Evolutionary conservation across 805 yeast species (phyloP).

Genomic region (Candida methanosorbosa): DNA sequence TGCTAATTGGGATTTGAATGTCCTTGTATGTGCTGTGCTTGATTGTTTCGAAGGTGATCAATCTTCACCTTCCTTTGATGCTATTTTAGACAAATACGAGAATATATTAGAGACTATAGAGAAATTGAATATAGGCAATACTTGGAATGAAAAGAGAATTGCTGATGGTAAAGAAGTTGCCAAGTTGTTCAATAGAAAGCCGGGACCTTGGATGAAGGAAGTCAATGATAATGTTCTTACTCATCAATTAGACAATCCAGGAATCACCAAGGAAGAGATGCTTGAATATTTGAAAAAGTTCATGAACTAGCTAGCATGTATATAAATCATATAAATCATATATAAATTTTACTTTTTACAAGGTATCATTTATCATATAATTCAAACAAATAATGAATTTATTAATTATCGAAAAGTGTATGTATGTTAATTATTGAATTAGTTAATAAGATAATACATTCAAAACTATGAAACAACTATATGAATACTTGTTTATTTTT

Average conservation of each 20-base stretch:
- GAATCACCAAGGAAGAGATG: constrained; percentile 43
- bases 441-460: no score
- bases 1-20: constrained; percentile 38
- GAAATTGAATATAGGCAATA: constrained; percentile 28
- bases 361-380: no score
- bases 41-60: constrained; percentile 8
- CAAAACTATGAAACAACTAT: no score
- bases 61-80: constrained; percentile 7
- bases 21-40: constrained; percentile 11
- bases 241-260: constrained; percentile 78
- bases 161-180: constrained; percentile 70
- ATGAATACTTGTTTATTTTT: background rate
- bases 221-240: constrained; percentile 45
- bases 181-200: constrained; percentile 42
- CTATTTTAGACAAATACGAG: constrained; percentile 22
- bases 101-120: constrained; percentile 24
- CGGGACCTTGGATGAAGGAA: constrained; percentile 81
- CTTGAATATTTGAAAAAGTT: constrained; percentile 27
- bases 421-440: no score
- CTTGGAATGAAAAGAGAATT: constrained; percentile 48
- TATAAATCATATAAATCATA: no score
- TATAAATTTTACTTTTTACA: no score
- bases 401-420: no score
- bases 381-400: no score
- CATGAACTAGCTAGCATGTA: no score